phyloP scores from a whole-genome alignment of 2,329 filamentous ascomycete species.

The Colletotrichum zoysiae region DNA sequence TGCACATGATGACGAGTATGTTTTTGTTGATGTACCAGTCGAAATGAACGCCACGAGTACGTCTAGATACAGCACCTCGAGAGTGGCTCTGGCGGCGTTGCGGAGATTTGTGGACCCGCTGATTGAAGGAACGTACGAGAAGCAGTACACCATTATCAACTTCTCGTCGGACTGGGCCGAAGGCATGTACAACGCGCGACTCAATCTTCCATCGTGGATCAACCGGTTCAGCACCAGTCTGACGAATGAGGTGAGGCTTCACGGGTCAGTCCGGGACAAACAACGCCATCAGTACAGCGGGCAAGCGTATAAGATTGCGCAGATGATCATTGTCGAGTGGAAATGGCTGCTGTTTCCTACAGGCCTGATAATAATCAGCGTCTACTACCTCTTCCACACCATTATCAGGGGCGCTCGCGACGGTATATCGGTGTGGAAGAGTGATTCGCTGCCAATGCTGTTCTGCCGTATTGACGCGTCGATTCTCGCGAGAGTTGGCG shows the following conservation, averaged over 20 bases:
- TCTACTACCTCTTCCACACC: conserved; percentile 53
- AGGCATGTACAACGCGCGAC: conserved; percentile 52
- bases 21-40: conserved; percentile 49
- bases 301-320: conserved; percentile 47
- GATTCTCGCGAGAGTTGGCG: conserved; percentile 48
- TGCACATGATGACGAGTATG: conserved; percentile 48
- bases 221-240: conserved; percentile 50
- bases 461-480: conserved; percentile 53
- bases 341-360: conserved; percentile 54
- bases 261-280: conserved; percentile 44
- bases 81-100: conserved; percentile 49
- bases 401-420: conserved; percentile 52
- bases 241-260: conserved; percentile 53
- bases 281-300: conserved; percentile 47
- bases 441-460: conserved; percentile 54
- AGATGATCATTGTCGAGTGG: conserved; percentile 52
- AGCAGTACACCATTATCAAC: conserved; percentile 45
- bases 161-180: conserved; percentile 56
- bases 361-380: conserved; percentile 50
- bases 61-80: conserved; percentile 50
- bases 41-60: conserved; percentile 46
- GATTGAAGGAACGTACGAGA: conserved; percentile 49
- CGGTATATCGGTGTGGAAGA: conserved; percentile 54
- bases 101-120: conserved; percentile 50
- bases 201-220: conserved; percentile 51